phyloP scores from a whole-genome alignment of 176 grass and related monocot species.

The Juncus effusus region DNA sequence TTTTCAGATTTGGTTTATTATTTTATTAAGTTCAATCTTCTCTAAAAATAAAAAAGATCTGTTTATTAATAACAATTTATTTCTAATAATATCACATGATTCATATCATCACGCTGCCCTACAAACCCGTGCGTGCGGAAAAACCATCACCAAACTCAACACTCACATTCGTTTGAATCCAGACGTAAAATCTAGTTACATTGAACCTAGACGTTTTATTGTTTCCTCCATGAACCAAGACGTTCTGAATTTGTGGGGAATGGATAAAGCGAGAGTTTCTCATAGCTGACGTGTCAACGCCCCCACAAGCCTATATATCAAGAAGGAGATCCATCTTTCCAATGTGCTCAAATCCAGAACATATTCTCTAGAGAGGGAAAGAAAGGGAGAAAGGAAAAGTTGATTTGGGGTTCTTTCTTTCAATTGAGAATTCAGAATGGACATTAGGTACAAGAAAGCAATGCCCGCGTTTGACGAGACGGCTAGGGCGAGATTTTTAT shows the following conservation, averaged over 20 bases:
- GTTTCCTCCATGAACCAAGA: slow-evolving; percentile 6
- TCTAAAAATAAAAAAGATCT: too few relatives aligned
- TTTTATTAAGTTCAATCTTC: too few relatives aligned
- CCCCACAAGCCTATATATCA: background rate
- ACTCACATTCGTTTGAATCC: too few relatives aligned
- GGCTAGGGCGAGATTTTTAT: slow-evolving; percentile 46
- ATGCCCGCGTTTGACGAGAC: slow-evolving; percentile 51
- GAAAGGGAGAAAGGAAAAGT: background rate
- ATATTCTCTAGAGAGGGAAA: background rate
- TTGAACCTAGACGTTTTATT: slow-evolving; percentile 5
- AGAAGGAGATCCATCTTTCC: too few relatives aligned
- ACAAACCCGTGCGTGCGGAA: too few relatives aligned
- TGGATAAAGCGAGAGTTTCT: background rate
- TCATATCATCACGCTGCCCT: too few relatives aligned
- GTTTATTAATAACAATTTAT: too few relatives aligned
- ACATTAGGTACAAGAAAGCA: slow-evolving; percentile 41
- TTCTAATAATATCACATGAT: too few relatives aligned
- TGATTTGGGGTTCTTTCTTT: background rate
- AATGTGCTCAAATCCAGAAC: too few relatives aligned
- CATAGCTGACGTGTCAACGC: slow-evolving; percentile 9
- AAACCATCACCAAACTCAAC: too few relatives aligned
- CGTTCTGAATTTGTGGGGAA: slow-evolving; percentile 5
- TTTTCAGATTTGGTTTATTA: too few relatives aligned
- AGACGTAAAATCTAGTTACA: background rate
- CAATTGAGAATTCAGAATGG: background rate